phyloP scores from a whole-genome alignment of 2,329 filamentous ascomycete species.

The Fusarium robinianum region DNA sequence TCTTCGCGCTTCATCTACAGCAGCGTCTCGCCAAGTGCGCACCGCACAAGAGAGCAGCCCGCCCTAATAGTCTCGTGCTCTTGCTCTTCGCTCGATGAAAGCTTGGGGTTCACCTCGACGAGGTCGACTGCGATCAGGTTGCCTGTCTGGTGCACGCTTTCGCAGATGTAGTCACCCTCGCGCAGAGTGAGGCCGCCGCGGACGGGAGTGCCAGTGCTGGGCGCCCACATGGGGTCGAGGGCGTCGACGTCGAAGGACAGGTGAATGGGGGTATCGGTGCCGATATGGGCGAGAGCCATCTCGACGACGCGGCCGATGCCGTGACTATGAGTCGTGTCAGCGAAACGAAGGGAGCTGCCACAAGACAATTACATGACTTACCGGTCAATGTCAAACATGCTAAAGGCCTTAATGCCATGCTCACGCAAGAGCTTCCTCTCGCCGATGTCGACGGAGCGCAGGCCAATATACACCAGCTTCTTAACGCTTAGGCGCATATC shows the following conservation, averaged over 20 bases:
- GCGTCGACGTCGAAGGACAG: conserved; percentile 97
- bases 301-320: conserved; percentile 96
- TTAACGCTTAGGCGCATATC: conserved; percentile 70
- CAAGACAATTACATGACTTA: conserved; percentile 45
- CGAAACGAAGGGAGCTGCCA: neutral
- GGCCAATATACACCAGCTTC: conserved; percentile 96
- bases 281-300: conserved; percentile 97
- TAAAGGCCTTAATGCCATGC: conserved; percentile 91
- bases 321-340: conserved; percentile 57
- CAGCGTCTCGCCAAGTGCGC: conserved; percentile 88
- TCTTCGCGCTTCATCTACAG: conserved; percentile 53
- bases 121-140: conserved; percentile 79
- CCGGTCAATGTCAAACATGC: conserved; percentile 97
- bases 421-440: conserved; percentile 93
- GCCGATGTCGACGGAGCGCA: conserved; percentile 88
- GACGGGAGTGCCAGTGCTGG: conserved; percentile 93
- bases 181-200: conserved; percentile 89
- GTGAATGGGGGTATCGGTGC: conserved; percentile 92
- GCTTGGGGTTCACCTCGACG: conserved; percentile 78
- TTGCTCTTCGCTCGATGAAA: conserved; percentile 66
- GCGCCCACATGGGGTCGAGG: conserved; percentile 93
- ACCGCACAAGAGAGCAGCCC: conserved; percentile 88
- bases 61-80: conserved; percentile 86
- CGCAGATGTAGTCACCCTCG: conserved; percentile 97
- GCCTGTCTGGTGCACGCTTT: conserved; percentile 79